phyloP scores from a whole-genome alignment of 768 basidiomycete genomes.

The Tylopilus sp. region DNA sequence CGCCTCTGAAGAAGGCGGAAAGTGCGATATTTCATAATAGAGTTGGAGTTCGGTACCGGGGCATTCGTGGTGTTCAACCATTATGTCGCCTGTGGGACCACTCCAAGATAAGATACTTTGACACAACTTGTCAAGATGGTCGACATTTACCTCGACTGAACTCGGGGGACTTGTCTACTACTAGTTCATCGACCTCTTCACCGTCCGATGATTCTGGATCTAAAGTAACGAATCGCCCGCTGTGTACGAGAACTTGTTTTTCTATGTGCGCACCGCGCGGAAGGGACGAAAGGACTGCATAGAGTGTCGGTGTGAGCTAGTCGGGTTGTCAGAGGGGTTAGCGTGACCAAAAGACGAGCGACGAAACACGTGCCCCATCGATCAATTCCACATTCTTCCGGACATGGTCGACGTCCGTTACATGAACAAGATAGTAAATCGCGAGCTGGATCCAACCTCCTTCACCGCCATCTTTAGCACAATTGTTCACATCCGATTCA shows the following conservation, averaged over 20 bases:
- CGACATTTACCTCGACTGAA: constrained; percentile 39
- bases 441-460: constrained; percentile 56
- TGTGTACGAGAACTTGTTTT: constrained; percentile 73
- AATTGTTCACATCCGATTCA: constrained; percentile 33
- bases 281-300: constrained; percentile 57
- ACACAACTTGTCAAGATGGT: neutral
- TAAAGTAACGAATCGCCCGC: constrained; percentile 47
- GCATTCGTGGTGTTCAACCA: constrained; percentile 3
- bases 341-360: neutral
- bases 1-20: constrained; percentile 37
- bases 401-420: constrained; percentile 37
- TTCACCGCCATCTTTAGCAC: constrained; percentile 15
- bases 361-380: constrained; percentile 18
- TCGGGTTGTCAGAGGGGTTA: constrained; percentile 1
- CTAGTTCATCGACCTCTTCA: constrained; percentile 31
- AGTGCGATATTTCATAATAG: constrained; percentile 49
- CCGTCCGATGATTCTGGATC: constrained; percentile 21
- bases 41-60: constrained; percentile 16
- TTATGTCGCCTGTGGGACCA: constrained; percentile 15
- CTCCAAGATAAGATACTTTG: neutral
- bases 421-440: constrained; percentile 69
- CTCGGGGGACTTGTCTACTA: constrained; percentile 34
- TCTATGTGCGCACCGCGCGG: constrained; percentile 74
- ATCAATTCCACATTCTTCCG: constrained; percentile 35
- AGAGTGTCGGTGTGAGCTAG: constrained; percentile 44